phyloP scores from a whole-genome alignment of 2,329 filamentous ascomycete species.

The Claviceps humidiphila region DNA sequence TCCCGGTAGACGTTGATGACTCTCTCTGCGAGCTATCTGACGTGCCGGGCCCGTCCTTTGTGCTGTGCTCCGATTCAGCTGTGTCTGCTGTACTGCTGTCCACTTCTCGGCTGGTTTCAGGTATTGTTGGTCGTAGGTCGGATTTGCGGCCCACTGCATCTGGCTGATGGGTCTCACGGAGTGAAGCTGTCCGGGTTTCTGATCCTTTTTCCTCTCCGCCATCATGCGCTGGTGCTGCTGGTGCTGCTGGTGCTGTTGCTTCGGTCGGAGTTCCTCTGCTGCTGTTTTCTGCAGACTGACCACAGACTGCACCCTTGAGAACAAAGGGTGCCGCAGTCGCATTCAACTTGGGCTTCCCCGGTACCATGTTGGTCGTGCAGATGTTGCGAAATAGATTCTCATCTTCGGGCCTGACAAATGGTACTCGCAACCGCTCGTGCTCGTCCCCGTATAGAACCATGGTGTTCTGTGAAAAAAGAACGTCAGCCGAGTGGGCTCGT shows the following conservation, averaged over 20 bases:
- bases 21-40: conserved; percentile 27
- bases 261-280: background rate
- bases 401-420: conserved; percentile 84
- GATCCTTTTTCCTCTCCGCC: conserved; percentile 10
- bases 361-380: conserved; percentile 43
- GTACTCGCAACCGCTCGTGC: conserved; percentile 74
- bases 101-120: conserved; percentile 31
- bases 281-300: conserved; percentile 10
- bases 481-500: conserved; percentile 73
- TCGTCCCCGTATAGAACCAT: conserved; percentile 81
- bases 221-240: no score
- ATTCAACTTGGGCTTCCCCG: conserved; percentile 46
- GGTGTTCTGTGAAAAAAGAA: conserved; percentile 83
- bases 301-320: conserved; percentile 20
- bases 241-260: conserved; percentile 4
- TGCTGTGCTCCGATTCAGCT: conserved; percentile 11
- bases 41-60: conserved; percentile 17
- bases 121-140: conserved; percentile 21
- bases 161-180: conserved; percentile 21
- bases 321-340: conserved; percentile 33
- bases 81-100: conserved; percentile 21
- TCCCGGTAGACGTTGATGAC: conserved; percentile 38
- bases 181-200: conserved; percentile 19
- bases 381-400: conserved; percentile 69
- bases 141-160: conserved; percentile 23